These are phyloP conservation scores for Lasiodiplodia sp. DNA, from an alignment of 2,329 filamentous ascomycete species.

Conservation along the genomic window DNA sequence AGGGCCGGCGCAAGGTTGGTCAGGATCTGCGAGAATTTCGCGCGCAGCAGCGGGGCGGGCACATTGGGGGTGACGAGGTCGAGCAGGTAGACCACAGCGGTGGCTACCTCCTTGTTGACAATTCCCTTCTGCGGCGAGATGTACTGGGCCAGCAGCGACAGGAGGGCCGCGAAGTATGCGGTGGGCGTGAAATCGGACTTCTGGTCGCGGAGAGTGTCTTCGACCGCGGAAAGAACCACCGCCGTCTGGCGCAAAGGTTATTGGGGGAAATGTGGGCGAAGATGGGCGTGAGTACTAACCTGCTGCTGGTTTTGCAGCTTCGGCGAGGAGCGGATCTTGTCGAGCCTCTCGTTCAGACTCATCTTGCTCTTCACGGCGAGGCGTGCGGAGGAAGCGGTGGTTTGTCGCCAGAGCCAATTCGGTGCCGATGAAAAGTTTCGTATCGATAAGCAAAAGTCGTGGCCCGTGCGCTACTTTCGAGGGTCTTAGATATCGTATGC, in stretches of 20 bases:
- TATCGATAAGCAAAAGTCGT: conserved; percentile 18
- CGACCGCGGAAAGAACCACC: conserved; percentile 87
- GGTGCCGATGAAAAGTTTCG: conserved; percentile 13
- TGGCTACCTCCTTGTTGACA: conserved; percentile 81
- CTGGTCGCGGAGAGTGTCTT: conserved; percentile 89
- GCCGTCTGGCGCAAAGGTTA: conserved; percentile 66
- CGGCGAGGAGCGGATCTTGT: conserved; percentile 91
- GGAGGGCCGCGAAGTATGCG: conserved; percentile 93
- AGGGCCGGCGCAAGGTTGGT: conserved; percentile 84
- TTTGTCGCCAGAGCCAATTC: not conserved
- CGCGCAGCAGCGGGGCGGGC: conserved; percentile 84
- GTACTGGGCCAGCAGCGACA: conserved; percentile 84
- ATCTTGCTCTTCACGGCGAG: conserved; percentile 40
- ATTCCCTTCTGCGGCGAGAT: conserved; percentile 67
- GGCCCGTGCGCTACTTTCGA: not conserved
- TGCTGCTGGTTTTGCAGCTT: conserved; percentile 95
- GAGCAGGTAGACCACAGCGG: conserved; percentile 92
- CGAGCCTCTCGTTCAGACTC: conserved; percentile 87
- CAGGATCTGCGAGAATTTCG: conserved; percentile 95
- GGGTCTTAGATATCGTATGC: not conserved
- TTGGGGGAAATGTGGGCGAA: not conserved
- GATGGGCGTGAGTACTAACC: conserved; percentile 59
- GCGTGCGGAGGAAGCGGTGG: conserved; percentile 20
- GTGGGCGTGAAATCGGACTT: conserved; percentile 84
- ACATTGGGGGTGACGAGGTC: conserved; percentile 88